A percentile compares a stretch with the other conserved stretches of the same genome.
These are phyloP conservation scores for Dendrocalamus sinicus DNA, from an alignment of 176 grass and related monocot genomes.

Conservation along the genomic window DNA sequence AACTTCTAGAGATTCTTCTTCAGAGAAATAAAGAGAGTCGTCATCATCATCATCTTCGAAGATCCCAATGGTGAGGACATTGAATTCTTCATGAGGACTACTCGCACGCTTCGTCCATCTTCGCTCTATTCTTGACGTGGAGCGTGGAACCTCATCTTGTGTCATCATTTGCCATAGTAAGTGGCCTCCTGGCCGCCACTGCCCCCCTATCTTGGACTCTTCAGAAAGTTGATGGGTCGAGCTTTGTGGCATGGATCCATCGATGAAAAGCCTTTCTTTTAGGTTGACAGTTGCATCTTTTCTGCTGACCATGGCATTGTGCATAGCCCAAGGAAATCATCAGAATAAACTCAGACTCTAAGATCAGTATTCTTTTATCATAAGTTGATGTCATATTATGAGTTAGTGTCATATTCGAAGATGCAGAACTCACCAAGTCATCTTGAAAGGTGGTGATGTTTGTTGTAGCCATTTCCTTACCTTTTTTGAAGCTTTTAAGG, in stretches of 20 bases:
- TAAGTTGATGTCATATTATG: neutral
- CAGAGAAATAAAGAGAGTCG: neutral
- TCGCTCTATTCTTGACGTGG: too few relatives aligned
- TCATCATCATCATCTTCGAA: slow-evolving; percentile 1
- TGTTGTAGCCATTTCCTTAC: neutral
- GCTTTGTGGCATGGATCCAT: neutral
- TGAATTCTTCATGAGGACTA: rapidly evolving
- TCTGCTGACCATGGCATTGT: too few relatives aligned
- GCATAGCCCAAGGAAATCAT: neutral
- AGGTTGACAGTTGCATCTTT: too few relatives aligned
- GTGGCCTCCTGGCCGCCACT: neutral
- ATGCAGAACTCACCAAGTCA: neutral
- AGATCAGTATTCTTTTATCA: neutral
- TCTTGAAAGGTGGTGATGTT: neutral
- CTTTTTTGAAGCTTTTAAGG: neutral
- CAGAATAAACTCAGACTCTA: neutral
- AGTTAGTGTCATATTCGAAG: neutral
- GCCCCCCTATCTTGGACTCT: neutral
- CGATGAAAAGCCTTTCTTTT: neutral
- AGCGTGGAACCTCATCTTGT: too few relatives aligned
- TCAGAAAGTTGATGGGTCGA: rapidly evolving
- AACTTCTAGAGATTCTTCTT: neutral
- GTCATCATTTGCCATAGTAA: rapidly evolving
- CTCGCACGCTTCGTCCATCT: too few relatives aligned
- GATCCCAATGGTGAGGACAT: neutral